These are phyloP conservation scores for Actinidia polygama DNA, from an alignment of 179 eudicot genomes.

Conservation along the genomic window DNA sequence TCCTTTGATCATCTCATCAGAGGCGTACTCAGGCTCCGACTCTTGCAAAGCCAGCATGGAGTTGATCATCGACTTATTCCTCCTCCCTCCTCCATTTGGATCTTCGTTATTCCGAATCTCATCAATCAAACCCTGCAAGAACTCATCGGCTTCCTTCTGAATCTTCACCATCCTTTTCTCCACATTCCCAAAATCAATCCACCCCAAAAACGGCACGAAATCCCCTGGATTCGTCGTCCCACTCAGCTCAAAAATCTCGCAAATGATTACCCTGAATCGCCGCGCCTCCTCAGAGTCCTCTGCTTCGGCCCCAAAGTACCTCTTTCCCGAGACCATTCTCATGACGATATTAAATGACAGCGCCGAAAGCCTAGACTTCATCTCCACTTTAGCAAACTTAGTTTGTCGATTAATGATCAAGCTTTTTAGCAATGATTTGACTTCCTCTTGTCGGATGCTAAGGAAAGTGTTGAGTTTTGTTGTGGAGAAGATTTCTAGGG, in stretches of 20 bases:
- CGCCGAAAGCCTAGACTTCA: slow-evolving; percentile 41
- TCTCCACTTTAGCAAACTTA: slow-evolving; percentile 36
- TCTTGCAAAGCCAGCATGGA: slow-evolving; percentile 48
- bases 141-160: slow-evolving; percentile 25
- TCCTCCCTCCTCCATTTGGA: not conserved
- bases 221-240: slow-evolving; percentile 37
- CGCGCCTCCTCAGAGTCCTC: slow-evolving; percentile 33
- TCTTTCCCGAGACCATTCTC: slow-evolving; percentile 44
- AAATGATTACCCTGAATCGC: slow-evolving; percentile 18
- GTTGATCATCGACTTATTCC: slow-evolving; percentile 41
- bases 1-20: slow-evolving; percentile 67
- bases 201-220: slow-evolving; percentile 42
- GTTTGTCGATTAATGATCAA: not conserved
- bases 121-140: slow-evolving; percentile 30
- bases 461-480: slow-evolving; percentile 15
- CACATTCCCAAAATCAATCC: slow-evolving; percentile 37
- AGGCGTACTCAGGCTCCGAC: slow-evolving; percentile 50
- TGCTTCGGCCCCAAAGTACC: slow-evolving; percentile 37
- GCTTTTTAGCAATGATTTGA: not conserved
- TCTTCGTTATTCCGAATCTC: not conserved
- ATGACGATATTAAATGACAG: slow-evolving; percentile 48
- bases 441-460: slow-evolving; percentile 19
- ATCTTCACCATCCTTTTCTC: slow-evolving; percentile 31
- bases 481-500: slow-evolving; percentile 32
- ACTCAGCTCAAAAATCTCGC: slow-evolving; percentile 19